Percentiles rank a stretch among this genome's conserved stretches.
Conservation (phyloP, 805 yeast species). For the Candida schatavii region DNA sequence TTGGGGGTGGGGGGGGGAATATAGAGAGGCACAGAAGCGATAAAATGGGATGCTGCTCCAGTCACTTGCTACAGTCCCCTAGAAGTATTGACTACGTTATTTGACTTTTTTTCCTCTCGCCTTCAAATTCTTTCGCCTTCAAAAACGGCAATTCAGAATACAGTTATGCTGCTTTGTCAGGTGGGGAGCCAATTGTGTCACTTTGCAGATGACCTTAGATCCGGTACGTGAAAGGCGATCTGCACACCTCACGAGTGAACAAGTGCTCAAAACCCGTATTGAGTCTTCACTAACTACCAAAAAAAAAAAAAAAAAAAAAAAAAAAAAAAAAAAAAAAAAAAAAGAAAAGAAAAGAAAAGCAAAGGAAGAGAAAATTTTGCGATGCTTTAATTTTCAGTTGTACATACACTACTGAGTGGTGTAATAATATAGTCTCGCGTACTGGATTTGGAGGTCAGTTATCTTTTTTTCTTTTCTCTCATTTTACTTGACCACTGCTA, state of each 20-base stretch:
- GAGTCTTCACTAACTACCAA: too few species aligned
- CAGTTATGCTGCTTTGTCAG: too few species aligned
- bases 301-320: not conserved
- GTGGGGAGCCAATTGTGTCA: not conserved
- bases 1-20: too few species aligned
- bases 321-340: not conserved
- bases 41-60: too few species aligned
- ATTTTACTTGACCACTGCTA: not conserved
- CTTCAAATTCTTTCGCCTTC: too few species aligned
- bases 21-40: too few species aligned
- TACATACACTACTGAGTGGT: not conserved
- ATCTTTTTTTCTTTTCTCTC: not conserved
- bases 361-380: slow-evolving; percentile 1
- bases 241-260: not conserved
- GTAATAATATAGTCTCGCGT: not conserved
- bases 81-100: too few species aligned
- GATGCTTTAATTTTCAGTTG: not conserved
- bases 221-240: not conserved
- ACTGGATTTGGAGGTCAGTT: not conserved
- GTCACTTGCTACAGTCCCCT: too few species aligned
- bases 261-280: too few species aligned
- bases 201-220: not conserved
- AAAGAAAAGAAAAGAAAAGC: not conserved
- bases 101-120: too few species aligned
- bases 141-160: too few species aligned